Evolutionary conservation across 2,329 filamentous ascomycete genomes (phyloP).

Genomic region (Calonectria pseudoreteaudii): DNA sequence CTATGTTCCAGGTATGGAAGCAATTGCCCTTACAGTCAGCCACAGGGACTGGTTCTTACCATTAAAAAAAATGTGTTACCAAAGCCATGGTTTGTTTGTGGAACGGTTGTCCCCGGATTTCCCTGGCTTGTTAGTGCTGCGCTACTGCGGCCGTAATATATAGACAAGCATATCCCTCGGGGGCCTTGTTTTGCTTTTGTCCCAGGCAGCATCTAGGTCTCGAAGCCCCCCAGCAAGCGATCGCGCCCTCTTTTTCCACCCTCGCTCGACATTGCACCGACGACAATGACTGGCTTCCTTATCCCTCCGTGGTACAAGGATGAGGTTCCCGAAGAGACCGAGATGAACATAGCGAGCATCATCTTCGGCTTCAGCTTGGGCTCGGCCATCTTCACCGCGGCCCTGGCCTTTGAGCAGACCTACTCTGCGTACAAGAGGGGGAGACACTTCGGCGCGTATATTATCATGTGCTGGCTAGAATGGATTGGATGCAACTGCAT

Average conservation of each 20-base stretch:
- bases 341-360: conserved; percentile 31
- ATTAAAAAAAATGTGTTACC: neutral
- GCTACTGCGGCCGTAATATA: neutral
- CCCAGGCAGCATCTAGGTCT: neutral
- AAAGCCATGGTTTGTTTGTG: neutral
- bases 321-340: conserved; percentile 10
- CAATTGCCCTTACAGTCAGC: neutral
- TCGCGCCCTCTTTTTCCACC: neutral
- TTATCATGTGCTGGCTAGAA: conserved; percentile 34
- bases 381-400: conserved; percentile 23
- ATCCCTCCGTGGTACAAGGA: conserved; percentile 29
- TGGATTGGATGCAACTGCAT: conserved; percentile 33
- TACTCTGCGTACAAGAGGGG: conserved; percentile 16
- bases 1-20: neutral
- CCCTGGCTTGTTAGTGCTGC: neutral
- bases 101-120: neutral
- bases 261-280: neutral
- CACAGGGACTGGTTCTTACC: neutral
- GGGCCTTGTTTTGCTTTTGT: neutral
- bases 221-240: neutral
- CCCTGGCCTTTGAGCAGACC: conserved; percentile 20
- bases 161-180: neutral
- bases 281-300: conserved; percentile 32
- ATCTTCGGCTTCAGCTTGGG: conserved; percentile 35
- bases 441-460: conserved; percentile 26